These are phyloP conservation scores for Pythium folliculosum DNA, from an alignment of 352 stramenopile species.

Conservation along the genomic window DNA sequence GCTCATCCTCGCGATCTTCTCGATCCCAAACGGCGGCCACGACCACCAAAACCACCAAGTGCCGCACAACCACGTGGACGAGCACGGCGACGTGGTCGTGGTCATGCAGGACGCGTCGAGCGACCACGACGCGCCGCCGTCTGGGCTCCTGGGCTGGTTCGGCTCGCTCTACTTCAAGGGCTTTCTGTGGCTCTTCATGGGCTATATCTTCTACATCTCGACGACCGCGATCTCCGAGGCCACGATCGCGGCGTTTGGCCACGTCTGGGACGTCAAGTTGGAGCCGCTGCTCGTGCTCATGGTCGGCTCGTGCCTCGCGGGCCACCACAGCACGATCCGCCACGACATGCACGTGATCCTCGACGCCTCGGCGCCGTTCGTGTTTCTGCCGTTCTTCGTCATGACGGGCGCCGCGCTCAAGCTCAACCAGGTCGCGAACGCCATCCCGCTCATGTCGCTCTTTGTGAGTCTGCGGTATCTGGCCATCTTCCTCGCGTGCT, in stretches of 20 bases:
- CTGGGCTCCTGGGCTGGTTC: constrained; percentile 15
- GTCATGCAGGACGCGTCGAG: background rate
- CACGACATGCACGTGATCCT: constrained; percentile 82
- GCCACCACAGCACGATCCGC: constrained; percentile 59
- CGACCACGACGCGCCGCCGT: constrained; percentile 33
- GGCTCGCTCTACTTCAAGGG: constrained; percentile 60
- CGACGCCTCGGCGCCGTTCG: constrained; percentile 61
- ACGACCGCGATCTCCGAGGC: constrained; percentile 47
- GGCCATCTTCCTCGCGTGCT: constrained; percentile 63
- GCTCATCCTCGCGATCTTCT: constrained; percentile 61
- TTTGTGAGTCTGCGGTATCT: constrained; percentile 61
- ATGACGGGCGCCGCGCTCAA: constrained; percentile 73
- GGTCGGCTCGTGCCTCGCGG: constrained; percentile 58
- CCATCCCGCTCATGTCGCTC: constrained; percentile 63
- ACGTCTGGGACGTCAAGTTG: constrained; percentile 72
- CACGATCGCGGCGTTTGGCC: constrained; percentile 44
- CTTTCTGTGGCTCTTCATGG: constrained; percentile 63
- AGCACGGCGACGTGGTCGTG: constrained; percentile 17
- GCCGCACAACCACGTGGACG: constrained; percentile 30
- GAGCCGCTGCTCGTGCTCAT: constrained; percentile 73
- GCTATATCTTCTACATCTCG: constrained; percentile 63
- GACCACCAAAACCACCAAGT: constrained; percentile 31
- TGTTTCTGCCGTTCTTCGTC: constrained; percentile 79
- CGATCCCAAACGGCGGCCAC: constrained; percentile 47
- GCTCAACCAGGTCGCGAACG: constrained; percentile 57